phyloP scores from a whole-genome alignment of 345 rosid genomes.

The Eucalyptus erythrocorys region DNA sequence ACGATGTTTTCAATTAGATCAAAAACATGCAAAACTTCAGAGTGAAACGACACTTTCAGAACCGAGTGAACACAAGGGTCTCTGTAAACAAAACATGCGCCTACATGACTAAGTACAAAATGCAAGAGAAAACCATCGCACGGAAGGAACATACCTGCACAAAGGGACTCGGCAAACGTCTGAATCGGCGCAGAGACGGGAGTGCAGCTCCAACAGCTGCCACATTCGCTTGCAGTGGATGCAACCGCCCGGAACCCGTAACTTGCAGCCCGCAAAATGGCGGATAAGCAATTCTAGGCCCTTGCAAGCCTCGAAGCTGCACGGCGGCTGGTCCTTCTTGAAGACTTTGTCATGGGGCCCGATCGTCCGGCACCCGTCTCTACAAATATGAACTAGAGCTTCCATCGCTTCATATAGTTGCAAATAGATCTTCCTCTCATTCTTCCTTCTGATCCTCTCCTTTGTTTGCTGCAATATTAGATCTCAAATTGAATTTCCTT shows the following conservation, averaged over 20 bases:
- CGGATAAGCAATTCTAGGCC: conserved; percentile 72
- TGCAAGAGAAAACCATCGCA: neutral
- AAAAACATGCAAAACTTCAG: neutral
- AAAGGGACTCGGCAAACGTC: conserved; percentile 64
- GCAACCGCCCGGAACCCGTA: conserved; percentile 77
- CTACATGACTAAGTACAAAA: too few relatives aligned
- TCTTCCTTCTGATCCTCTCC: conserved; percentile 33
- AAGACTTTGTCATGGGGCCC: conserved; percentile 79
- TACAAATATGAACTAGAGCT: conserved; percentile 85
- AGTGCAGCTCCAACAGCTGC: conserved; percentile 80
- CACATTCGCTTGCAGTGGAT: conserved; percentile 91
- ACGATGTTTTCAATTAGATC: neutral
- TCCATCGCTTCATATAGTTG: conserved; percentile 87
- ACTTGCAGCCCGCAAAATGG: conserved; percentile 70
- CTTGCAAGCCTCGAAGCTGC: conserved; percentile 63
- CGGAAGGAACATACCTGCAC: conserved; percentile 35
- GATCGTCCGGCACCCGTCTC: conserved; percentile 83
- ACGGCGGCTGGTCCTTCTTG: conserved; percentile 31
- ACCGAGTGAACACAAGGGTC: neutral
- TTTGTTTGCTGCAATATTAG: conserved; percentile 24
- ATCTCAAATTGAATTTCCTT: neutral
- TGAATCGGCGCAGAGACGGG: conserved; percentile 65
- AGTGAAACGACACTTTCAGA: neutral
- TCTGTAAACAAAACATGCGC: neutral
- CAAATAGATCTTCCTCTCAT: conserved; percentile 55